Evolutionary conservation across 2,329 filamentous ascomycete genomes (phyloP), one percentile per base, ranked within the genome.

Genomic region (Conoideocrella luteorostrata): DNA sequence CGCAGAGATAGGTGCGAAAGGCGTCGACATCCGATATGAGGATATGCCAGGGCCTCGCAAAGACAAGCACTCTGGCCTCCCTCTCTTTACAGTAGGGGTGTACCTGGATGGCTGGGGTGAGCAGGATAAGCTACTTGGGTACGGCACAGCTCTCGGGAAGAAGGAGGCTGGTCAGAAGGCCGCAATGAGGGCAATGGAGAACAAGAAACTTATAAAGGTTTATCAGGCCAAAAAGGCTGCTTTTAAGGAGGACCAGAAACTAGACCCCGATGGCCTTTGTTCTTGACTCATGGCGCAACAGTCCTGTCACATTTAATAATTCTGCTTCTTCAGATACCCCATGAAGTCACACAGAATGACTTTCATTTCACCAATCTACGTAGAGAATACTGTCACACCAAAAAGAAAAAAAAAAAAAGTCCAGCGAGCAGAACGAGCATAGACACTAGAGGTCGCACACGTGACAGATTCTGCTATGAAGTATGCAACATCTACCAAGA

Each of bases 81-180:
- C 76, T 15, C 62, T 81, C 21, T 87, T 77, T 56, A 76, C 72
- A 3, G 72, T 88, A 1, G 82, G 75, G 1, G 72, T 79, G 0
- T 85, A 78, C 52, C 65, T 88, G 22, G 75, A 78, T 17, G 85
- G 84, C 0, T 86, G 81, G 71, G 85, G 84, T 4, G 80, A 84
- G 60, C 72, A 70, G 24, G 67, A 76, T 39, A 75, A 78, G 57
- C 65, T 76, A 45, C 62, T 90, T 5, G 86, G 80, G 0, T 70
- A 69, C 35, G 86, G 84, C 1, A 75, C 73, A 24, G 85, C 76
- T 1, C 64, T 78, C 49, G 78, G 74, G 43, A 88, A 88, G 64
- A 78, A 76, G 45, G 82, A 87, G 45, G 86, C 85, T 1, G 82
- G 81, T 0, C 68, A 75, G 12, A 80, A 76, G 51, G 86, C 86